phyloP scores from a whole-genome alignment of 116 monocot genomes.

The Zostera marina region DNA sequence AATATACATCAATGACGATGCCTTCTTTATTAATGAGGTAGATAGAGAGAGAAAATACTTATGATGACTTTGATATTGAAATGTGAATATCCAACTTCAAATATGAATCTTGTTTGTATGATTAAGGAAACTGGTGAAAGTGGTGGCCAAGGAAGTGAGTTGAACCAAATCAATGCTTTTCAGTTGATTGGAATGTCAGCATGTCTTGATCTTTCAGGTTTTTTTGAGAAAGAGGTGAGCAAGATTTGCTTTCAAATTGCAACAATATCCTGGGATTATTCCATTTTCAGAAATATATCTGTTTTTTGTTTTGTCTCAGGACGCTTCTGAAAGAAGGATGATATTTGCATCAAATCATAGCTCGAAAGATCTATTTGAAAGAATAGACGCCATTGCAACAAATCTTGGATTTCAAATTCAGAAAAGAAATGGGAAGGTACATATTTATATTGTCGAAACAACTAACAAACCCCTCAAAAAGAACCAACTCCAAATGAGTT shows the following conservation, averaged over 20 bases:
- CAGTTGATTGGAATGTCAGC: conserved; percentile 93
- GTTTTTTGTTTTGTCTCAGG: conserved; percentile 36
- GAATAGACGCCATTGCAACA: conserved; percentile 44
- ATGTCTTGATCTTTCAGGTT: conserved; percentile 84
- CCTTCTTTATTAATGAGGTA: conserved; percentile 35
- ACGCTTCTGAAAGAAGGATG: conserved; percentile 62
- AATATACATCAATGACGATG: conserved; percentile 9
- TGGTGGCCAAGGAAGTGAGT: conserved; percentile 12
- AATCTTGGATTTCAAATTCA: conserved; percentile 71
- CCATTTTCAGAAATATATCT: background rate
- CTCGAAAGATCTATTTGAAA: conserved; percentile 51
- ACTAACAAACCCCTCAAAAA: too few relatives aligned
- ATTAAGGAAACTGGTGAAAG: conserved; percentile 17
- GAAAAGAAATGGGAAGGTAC: conserved; percentile 52
- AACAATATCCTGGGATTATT: background rate
- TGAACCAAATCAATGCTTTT: conserved; percentile 72
- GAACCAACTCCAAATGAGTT: too few relatives aligned
- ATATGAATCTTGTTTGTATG: conserved; percentile 3
- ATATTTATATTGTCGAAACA: background rate
- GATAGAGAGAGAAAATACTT: background rate
- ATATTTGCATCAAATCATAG: conserved; percentile 67
- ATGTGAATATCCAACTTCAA: background rate
- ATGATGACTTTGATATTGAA: background rate
- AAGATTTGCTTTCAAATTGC: background rate
- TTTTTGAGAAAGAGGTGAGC: conserved; percentile 84